A percentile compares a stretch with the other conserved stretches of the same genome.
These are phyloP conservation scores for Cinnamomum chago DNA, from an alignment of 164 flowering plant genomes.

Conservation along the genomic window DNA sequence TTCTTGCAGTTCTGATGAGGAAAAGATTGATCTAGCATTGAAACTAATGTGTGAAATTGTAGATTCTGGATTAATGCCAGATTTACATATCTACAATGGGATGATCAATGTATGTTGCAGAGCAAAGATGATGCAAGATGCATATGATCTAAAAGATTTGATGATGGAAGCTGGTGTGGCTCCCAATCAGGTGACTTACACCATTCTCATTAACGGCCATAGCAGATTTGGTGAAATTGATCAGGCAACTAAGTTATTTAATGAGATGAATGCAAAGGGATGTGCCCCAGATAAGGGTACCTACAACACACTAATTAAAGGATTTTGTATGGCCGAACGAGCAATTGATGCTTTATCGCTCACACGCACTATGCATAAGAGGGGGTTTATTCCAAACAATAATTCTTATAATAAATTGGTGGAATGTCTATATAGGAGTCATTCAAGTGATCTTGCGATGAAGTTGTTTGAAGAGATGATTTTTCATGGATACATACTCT, in stretches of 20 bases:
- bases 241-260: constrained; percentile 41
- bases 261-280: constrained; percentile 40
- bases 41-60: constrained; percentile 25
- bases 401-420: constrained; percentile 38
- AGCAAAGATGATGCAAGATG: constrained; percentile 37
- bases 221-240: constrained; percentile 34
- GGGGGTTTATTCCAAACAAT: constrained; percentile 42
- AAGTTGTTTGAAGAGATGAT: constrained; percentile 47
- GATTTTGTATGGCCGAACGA: constrained; percentile 42
- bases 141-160: constrained; percentile 33
- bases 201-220: constrained; percentile 50
- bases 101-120: constrained; percentile 44
- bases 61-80: constrained; percentile 24
- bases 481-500: constrained; percentile 29
- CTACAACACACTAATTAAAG: constrained; percentile 44
- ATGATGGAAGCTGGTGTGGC: constrained; percentile 37
- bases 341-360: constrained; percentile 45
- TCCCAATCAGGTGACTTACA: constrained; percentile 59
- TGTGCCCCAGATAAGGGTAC: constrained; percentile 38
- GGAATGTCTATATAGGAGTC: constrained; percentile 23
- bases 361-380: constrained; percentile 44
- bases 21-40: constrained; percentile 26
- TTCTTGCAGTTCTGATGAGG: constrained; percentile 19
- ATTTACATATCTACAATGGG: constrained; percentile 43
- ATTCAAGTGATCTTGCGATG: constrained; percentile 32